Base-by-base conservation (phyloP, 169 alveolate genomes). In the Babesia ovata region DNA sequence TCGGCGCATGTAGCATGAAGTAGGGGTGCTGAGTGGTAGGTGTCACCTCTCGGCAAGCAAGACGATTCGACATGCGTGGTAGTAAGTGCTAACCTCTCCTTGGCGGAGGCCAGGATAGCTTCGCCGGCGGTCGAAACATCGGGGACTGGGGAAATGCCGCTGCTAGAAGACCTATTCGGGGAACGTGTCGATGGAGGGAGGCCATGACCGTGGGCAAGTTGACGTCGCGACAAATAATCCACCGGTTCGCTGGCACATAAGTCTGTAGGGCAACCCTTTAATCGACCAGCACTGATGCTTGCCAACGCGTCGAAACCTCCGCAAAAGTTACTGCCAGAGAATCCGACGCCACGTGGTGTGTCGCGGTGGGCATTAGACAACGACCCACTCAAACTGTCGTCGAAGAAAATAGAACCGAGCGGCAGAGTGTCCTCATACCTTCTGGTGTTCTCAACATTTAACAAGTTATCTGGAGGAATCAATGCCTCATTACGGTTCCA, bases 381-480 rank as follows among this genome's bases (percentile, higher is more conserved):
- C 63, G 17, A 33, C n/a, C 16, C n/a, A 21, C 28, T 56, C 26
- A 56, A 2, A 11, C 21, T 17, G 63, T 33, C 63, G 7, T 24
- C 28, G 28, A 21, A 14, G 36, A 21, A 21, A 33, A 33, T 56
- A 56, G 28, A 56, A 19, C n/a, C 28, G 36, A 36, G 28, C 29
- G 36, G 19, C 19, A 24, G 21, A 33, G 19, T 19, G 9, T 56
- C 63, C n/a, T 56, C 36, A 21, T 19, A 49, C 28, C n/a, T n/a
- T 29, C 21, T 24, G 9, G 21, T 26, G 28, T 57, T 29, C 6
- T 57, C 63, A 21, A 29, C 7, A 21, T 21, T 22, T 22, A 16
- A 16, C 21, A 59, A 17, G 69, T 49, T 22, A 8, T 59, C 69
- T 49, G 69, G 69, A 29, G 50, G 16, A 16, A 59, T 36, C 53